phyloP scores from a whole-genome alignment of 176 grass and related monocot genomes.

The Hsuehochloa calcarea region DNA sequence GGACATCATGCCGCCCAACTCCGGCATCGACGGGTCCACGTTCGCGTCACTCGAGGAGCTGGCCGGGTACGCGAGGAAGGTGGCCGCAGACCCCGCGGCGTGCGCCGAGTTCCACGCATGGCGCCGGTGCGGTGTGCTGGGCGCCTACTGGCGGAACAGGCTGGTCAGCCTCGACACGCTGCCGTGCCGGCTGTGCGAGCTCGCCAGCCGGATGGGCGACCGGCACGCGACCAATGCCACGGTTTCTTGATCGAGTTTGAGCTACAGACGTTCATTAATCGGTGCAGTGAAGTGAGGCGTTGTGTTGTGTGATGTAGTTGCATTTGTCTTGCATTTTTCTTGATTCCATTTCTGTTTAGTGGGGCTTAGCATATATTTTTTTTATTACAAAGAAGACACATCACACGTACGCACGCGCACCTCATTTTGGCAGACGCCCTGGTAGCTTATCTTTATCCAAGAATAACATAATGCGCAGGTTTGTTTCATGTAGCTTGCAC shows the following conservation, averaged over 20 bases:
- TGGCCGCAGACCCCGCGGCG: constrained; percentile 56
- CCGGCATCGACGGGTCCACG: constrained; percentile 46
- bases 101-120: constrained; percentile 67
- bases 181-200: constrained; percentile 59
- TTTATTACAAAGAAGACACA: too few relatives aligned
- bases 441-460: too few relatives aligned
- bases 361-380: too few relatives aligned
- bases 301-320: neutral
- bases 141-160: constrained; percentile 44
- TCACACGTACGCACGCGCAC: too few relatives aligned
- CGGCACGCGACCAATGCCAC: constrained; percentile 26
- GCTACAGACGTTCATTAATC: neutral
- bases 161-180: constrained; percentile 52
- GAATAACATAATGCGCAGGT: too few relatives aligned
- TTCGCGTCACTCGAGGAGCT: constrained; percentile 49
- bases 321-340: too few relatives aligned
- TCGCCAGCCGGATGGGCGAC: constrained; percentile 50
- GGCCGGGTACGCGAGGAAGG: constrained; percentile 39
- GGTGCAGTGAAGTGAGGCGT: neutral
- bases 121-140: constrained; percentile 60
- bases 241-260: neutral
- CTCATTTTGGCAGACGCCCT: too few relatives aligned
- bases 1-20: constrained; percentile 57
- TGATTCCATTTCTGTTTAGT: too few relatives aligned
- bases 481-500: too few relatives aligned